Evolutionary conservation across 768 basidiomycete species (phyloP), one percentile per base, ranked within the genome.

Genomic region (Rhodotorula paludigena): DNA sequence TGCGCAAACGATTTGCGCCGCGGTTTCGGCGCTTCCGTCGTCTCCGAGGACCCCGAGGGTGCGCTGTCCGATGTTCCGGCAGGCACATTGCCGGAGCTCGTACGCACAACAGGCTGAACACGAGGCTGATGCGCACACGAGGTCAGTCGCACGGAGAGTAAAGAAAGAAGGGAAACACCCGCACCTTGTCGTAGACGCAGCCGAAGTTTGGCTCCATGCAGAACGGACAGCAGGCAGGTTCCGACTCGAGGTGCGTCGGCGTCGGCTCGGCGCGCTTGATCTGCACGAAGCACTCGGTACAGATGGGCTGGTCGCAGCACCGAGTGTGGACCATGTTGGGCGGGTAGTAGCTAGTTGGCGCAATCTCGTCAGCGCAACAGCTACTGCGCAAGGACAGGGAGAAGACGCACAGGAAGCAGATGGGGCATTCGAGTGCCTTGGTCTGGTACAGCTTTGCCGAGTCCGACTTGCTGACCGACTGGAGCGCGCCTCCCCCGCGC

Each of bases 141-240:
- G n/a, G n/a, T n/a, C n/a, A n/a, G n/a, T n/a, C n/a, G n/a, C n/a
- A n/a, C n/a, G n/a, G n/a, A n/a, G n/a, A n/a, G n/a, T n/a, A n/a
- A n/a, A n/a, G n/a, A n/a, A n/a, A n/a, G n/a, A n/a, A n/a, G n/a
- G n/a, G n/a, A n/a, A n/a, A n/a, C n/a, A n/a, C 21, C 3, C 60
- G 41, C 25, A 63, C 60, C 38, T 60, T 56, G 3, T 42, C 48
- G 77, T 99, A 99, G 41, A 92, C 85, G 45, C 97, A 81, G 36
- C 96, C 96, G 78, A 98, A 98, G 79, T 97, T 93, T 53, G 92
- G 88, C 79, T 97, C 94, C 39, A 97, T 90, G 74, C 96, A 99
- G 77, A 90, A 99, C 11, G 96, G 96, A 77, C 96, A 99, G 5
- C 91, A 89, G 21, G 94, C 92, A 4, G 92, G 92, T 75, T 99